A percentile compares a stretch with the other conserved stretches of the same genome.
Conservation (phyloP, 2,329 filamentous ascomycete genomes). For the Fusarium tupiense region DNA sequence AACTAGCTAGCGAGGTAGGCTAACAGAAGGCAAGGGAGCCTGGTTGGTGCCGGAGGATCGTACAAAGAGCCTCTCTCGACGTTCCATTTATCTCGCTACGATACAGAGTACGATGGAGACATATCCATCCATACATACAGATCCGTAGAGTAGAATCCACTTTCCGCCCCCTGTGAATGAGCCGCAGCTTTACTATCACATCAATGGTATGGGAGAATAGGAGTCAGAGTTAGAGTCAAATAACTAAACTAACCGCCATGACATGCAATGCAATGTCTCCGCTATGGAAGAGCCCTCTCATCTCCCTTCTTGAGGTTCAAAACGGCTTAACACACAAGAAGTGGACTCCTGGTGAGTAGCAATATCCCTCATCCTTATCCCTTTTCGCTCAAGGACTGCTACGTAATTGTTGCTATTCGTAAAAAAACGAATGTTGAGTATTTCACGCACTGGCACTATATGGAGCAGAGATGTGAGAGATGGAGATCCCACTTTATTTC, state of each 20-base stretch:
- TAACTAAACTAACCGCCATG: constrained; percentile 21
- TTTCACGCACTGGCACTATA: constrained; percentile 16
- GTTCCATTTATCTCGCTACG: constrained; percentile 3
- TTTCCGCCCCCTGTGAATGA: constrained; percentile 27
- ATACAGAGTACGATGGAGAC: constrained; percentile 1
- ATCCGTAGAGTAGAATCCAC: constrained; percentile 21
- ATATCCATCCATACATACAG: not conserved
- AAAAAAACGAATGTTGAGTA: not conserved
- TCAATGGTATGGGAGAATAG: not conserved
- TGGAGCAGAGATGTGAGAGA: not conserved
- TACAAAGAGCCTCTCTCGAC: constrained; percentile 32
- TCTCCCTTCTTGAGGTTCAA: constrained; percentile 1
- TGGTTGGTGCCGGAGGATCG: constrained; percentile 18
- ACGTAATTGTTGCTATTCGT: constrained; percentile 35
- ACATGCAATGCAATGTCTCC: constrained; percentile 13
- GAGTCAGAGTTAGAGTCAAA: constrained; percentile 14
- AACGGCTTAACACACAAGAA: not conserved
- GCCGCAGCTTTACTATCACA: constrained; percentile 23
- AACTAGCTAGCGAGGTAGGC: not conserved
- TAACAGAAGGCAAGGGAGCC: constrained; percentile 4
- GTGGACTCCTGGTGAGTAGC: constrained; percentile 1
- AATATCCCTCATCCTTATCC: constrained; percentile 37
- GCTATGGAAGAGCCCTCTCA: constrained; percentile 14
- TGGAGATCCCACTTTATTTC: not conserved
- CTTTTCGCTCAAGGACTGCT: constrained; percentile 24